Conservation (phyloP, 2,329 filamentous ascomycete species). For the Verticillium alfalfae region DNA sequence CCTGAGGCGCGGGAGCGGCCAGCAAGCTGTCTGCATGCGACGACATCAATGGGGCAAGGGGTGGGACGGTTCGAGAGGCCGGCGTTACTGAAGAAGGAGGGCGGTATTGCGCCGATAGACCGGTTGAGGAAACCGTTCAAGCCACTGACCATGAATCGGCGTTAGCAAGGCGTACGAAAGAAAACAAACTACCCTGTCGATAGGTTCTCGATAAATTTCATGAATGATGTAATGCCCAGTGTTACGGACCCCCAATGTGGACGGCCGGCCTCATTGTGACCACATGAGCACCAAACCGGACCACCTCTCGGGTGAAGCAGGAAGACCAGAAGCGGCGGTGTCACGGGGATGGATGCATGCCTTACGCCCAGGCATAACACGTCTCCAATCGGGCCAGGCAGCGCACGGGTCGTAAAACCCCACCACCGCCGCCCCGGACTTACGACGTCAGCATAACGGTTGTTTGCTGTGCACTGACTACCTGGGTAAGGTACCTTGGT, state of each 20-base stretch:
- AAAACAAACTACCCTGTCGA: too few species aligned
- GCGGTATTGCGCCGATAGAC: slow-evolving; percentile 42
- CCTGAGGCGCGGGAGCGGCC: slow-evolving; percentile 28
- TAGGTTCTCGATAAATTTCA: too few species aligned
- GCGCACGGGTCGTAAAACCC: neutral
- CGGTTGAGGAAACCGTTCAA: slow-evolving; percentile 51
- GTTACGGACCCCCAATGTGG: neutral
- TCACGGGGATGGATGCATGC: neutral
- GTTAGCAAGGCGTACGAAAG: neutral
- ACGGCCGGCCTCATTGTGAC: neutral
- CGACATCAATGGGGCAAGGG: slow-evolving; percentile 31
- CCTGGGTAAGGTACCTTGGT: too few species aligned
- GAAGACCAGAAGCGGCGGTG: neutral
- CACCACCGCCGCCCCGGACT: neutral
- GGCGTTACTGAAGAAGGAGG: slow-evolving; percentile 29
- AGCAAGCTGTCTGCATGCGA: slow-evolving; percentile 43
- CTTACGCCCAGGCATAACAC: neutral
- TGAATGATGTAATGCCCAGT: neutral
- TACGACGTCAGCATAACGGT: neutral
- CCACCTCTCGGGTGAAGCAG: neutral
- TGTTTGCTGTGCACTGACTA: neutral
- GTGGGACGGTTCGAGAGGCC: slow-evolving; percentile 36
- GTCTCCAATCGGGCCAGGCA: neutral
- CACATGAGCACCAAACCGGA: neutral
- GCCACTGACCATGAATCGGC: slow-evolving; percentile 46